A percentile compares a stretch with the other conserved stretches of the same genome.
Conservation (phyloP, 2,329 filamentous ascomycete species). For the Alternaria alternata region DNA sequence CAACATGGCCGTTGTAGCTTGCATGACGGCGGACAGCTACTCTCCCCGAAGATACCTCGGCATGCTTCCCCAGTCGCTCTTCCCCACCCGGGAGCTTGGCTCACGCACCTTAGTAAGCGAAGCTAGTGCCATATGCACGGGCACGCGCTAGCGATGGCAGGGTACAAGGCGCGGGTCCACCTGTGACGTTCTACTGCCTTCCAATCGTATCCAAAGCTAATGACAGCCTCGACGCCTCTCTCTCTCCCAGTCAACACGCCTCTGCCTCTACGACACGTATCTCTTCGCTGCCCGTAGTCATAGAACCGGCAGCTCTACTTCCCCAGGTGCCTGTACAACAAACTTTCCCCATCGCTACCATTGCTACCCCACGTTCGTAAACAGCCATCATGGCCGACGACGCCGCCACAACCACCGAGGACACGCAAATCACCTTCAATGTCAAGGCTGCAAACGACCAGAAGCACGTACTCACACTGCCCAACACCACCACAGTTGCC, state of each 20-base stretch:
- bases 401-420: conserved; percentile 61
- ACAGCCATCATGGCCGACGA: conserved; percentile 69
- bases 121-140: conserved; percentile 12
- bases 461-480: conserved; percentile 83
- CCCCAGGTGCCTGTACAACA: not conserved
- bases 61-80: conserved; percentile 9
- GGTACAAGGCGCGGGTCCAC: conserved; percentile 14
- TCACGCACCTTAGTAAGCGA: conserved; percentile 7
- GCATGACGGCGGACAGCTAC: conserved; percentile 2
- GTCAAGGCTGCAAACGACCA: conserved; percentile 95
- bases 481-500: conserved; percentile 76
- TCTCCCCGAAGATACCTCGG: conserved; percentile 21
- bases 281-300: not conserved
- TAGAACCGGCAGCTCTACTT: not conserved
- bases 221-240: conserved; percentile 3
- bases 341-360: conserved; percentile 4
- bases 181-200: conserved; percentile 43
- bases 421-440: conserved; percentile 89
- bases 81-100: conserved; percentile 9
- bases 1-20: conserved; percentile 7
- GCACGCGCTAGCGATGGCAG: conserved; percentile 25
- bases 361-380: conserved; percentile 19
- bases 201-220: conserved; percentile 30
- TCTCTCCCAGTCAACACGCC: conserved; percentile 6
- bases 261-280: conserved; percentile 18